Evolutionary conservation across 768 basidiomycete species (phyloP), one percentile per base, ranked within the genome.

Genomic region (Naganishia vaughanmartiniae): DNA sequence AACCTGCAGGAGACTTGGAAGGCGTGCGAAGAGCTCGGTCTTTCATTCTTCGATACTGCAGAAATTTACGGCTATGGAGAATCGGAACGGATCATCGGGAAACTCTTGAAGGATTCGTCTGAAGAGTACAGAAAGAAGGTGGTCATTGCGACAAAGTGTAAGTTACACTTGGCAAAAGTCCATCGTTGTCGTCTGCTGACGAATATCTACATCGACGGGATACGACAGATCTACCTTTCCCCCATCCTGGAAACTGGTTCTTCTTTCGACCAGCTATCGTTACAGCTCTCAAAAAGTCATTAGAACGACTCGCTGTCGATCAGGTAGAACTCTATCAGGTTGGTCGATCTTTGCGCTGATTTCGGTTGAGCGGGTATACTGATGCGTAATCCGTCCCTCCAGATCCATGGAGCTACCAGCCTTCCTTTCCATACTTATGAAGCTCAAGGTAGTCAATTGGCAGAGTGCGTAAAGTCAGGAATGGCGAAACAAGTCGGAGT

Each of bases 31-130:
- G 71, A 74, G 42, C 70, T 60, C 19, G 79, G 78, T 12, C 42
- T 77, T 71, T 76, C 77, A n/a, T 79, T 78, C 65, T 79, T 77
- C 67, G 79, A 80, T 70, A 79, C 79, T 10, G 79, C 79, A 36
- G 79, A 80, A 58, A 73, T 78, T 4, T 79, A 79, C 57, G 77
- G 78, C 0, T 66, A 72, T 42, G 79, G 79, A 2, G 76, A 80
- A 57, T 75, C 73, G 0, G 79, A 80, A 63, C 46, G 69, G 65
- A 78, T 80, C 66, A 79, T 80, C 55, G 78, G 78, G 11, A 68
- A 67, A 31, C 70, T 80, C 24, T 69, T 80, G 48, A 73, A 74
- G 53, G 77, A 78, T 72, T 77, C 75, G 14, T 69, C 74, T 9
- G 69, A 72, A 28, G 76, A 77, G 46, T 73, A 73, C 11, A 70